A percentile compares a stretch with the other conserved stretches of the same genome.
phyloP scores from a whole-genome alignment of 73 alveolate genomes.

The Uronychia binucleata region DNA sequence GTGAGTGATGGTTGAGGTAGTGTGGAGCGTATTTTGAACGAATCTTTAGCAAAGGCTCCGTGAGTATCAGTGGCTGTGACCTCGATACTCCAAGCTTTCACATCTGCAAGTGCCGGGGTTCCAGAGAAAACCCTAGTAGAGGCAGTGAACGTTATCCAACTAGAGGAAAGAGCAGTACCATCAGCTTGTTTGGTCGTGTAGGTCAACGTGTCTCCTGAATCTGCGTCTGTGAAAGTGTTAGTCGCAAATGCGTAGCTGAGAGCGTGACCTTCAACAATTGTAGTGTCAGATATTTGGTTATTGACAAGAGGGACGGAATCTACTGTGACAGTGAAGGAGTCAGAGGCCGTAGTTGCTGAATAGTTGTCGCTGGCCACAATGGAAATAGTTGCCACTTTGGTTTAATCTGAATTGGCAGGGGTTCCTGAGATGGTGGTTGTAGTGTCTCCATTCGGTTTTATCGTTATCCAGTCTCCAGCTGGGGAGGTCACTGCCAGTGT shows the following conservation, averaged over 20 bases:
- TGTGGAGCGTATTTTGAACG: not conserved
- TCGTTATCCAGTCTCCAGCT: not conserved
- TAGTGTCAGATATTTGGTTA: not conserved
- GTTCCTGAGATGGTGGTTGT: not conserved
- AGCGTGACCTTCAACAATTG: not conserved
- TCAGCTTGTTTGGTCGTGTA: not conserved
- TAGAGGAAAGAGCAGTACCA: not conserved
- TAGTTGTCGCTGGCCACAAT: not conserved
- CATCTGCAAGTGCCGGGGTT: not conserved
- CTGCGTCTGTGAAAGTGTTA: not conserved
- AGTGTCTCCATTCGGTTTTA: not conserved
- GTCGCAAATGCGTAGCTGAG: not conserved
- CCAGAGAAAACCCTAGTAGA: not conserved
- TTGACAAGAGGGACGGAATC: not conserved
- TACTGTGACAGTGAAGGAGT: not conserved
- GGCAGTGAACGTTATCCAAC: not conserved
- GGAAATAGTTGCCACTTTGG: not conserved
- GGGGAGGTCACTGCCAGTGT: not conserved
- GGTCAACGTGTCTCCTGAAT: constrained; percentile 8
- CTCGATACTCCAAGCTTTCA: not conserved
- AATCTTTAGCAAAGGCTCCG: not conserved
- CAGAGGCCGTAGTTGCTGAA: not conserved
- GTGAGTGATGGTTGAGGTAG: not conserved
- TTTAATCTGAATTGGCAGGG: not conserved
- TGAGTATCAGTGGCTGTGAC: constrained; percentile 1